Evolutionary conservation across 2,329 filamentous ascomycete genomes (phyloP).

Genomic region (Cyphellophora europaea): DNA sequence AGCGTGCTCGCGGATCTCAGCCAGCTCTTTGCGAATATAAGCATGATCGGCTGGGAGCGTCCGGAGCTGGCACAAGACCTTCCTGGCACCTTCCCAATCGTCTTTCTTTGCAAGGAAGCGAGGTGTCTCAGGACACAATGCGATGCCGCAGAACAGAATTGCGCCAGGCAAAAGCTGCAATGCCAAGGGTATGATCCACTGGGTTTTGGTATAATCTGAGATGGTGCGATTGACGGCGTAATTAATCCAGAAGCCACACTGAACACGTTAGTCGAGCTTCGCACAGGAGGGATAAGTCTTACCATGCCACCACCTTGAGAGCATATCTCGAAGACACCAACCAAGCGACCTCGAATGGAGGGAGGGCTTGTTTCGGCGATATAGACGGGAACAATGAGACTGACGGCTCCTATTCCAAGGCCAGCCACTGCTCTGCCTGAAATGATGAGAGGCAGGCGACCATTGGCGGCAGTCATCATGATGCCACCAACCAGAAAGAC

Average conservation of each 20-base stretch:
- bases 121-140: constrained; percentile 24
- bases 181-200: constrained; percentile 52
- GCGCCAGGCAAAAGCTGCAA: constrained; percentile 47
- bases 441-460: constrained; percentile 2
- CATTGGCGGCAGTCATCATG: constrained; percentile 2
- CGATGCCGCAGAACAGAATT: constrained; percentile 21
- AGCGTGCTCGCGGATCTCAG: constrained; percentile 41
- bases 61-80: constrained; percentile 47
- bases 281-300: no score
- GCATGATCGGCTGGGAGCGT: constrained; percentile 42
- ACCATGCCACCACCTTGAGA: neutral
- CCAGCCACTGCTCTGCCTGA: neutral
- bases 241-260: constrained; percentile 22
- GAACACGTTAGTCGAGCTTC: no score
- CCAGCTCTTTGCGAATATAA: constrained; percentile 48
- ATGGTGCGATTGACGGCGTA: constrained; percentile 24
- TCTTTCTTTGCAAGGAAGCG: constrained; percentile 48
- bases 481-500: constrained; percentile 3
- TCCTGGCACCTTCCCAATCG: constrained; percentile 54
- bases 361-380: neutral
- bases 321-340: constrained; percentile 1
- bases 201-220: constrained; percentile 3
- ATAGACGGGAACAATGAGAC: neutral
- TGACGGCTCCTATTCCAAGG: neutral
- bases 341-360: neutral